Evolutionary conservation across 2,329 filamentous ascomycete genomes (phyloP), one percentile per base, ranked within the genome.

Genomic region (Colletotrichum camelliae): DNA sequence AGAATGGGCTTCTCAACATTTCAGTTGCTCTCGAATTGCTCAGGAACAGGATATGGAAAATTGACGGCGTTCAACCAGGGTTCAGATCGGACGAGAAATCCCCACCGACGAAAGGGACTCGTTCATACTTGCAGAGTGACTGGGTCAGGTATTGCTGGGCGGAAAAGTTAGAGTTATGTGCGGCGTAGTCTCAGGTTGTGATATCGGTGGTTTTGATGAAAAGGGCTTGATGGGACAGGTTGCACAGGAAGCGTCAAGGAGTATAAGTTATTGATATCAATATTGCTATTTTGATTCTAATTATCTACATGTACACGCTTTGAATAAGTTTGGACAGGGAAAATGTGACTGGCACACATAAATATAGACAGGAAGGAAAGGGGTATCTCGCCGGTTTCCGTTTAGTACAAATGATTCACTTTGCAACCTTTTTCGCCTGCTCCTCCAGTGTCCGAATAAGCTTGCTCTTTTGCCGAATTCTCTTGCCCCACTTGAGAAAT

Each of bases 401-500:
- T 24, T 31, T 43, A 48, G 64, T 48, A 48, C 27, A 57, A n/a
- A 48, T 31, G 27, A 33, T 60, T 58, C 10, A 61, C 65, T 52
- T 73, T 8, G 52, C 58, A 21, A 76, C 60, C 70, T 76, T 76
- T 37, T 69, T 76, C 16, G 74, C 74, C 58, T 76, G 74, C 58
- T 76, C 74, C 70, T 76, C 74, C 43, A 76, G 39, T 4, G 74
- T 76, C 48, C 58, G 74, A 39, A 76, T 76, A n/a, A 76, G 74
- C 31, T 76, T 74, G 64, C 74, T 76, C 58, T 27, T 76, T 27
- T 76, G 74, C 48, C 74, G 70, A 31, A 76, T 76, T 7, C 31
- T 68, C 29, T 69, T 76, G 21, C 82, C 82, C 79, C 81, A 83
- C 70, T 80, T 81, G 64, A 92, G 93, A 76, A 93, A 93, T 5